Percentiles rank a stretch among this genome's conserved stretches.
These are phyloP conservation scores for Apostasia ramifera DNA, from an alignment of 106 monocot species.

Conservation along the genomic window DNA sequence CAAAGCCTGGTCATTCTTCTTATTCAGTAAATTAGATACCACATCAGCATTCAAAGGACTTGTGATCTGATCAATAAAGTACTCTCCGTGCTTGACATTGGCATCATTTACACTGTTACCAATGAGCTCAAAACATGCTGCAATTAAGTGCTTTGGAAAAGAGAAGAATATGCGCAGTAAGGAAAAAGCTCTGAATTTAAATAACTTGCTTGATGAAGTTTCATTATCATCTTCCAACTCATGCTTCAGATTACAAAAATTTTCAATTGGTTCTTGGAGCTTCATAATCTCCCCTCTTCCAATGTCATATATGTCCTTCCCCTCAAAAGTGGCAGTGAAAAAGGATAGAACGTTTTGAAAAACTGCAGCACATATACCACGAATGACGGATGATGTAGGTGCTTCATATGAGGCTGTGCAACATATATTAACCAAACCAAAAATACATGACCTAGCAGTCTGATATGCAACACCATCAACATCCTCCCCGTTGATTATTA, in stretches of 20 bases:
- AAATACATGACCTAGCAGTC: conserved; percentile 73
- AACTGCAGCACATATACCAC: conserved; percentile 74
- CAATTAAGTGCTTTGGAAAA: conserved; percentile 65
- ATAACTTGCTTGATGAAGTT: conserved; percentile 38
- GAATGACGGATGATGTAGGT: conserved; percentile 72
- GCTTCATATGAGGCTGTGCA: conserved; percentile 68
- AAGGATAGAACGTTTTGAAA: conserved; percentile 64
- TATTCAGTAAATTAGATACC: conserved; percentile 20
- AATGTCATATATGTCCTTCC: conserved; percentile 58
- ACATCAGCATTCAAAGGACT: conserved; percentile 30
- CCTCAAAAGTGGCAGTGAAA: conserved; percentile 66
- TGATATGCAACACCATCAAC: conserved; percentile 68
- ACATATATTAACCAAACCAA: conserved; percentile 89
- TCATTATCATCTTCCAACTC: conserved; percentile 30
- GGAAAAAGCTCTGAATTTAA: conserved; percentile 57
- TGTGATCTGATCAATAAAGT: conserved; percentile 80
- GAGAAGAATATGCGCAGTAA: conserved; percentile 67
- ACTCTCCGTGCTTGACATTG: conserved; percentile 31
- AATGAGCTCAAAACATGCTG: conserved; percentile 76
- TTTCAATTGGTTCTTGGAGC: conserved; percentile 51
- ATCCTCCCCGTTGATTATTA: conserved; percentile 80
- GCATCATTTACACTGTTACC: conserved; percentile 34
- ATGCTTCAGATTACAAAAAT: conserved; percentile 53
- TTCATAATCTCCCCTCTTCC: conserved; percentile 28
- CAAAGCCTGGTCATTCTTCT: conserved; percentile 18